These are phyloP conservation scores for Phoenix dactylifera DNA, from an alignment of 176 grass and related monocot species.

Conservation along the genomic window DNA sequence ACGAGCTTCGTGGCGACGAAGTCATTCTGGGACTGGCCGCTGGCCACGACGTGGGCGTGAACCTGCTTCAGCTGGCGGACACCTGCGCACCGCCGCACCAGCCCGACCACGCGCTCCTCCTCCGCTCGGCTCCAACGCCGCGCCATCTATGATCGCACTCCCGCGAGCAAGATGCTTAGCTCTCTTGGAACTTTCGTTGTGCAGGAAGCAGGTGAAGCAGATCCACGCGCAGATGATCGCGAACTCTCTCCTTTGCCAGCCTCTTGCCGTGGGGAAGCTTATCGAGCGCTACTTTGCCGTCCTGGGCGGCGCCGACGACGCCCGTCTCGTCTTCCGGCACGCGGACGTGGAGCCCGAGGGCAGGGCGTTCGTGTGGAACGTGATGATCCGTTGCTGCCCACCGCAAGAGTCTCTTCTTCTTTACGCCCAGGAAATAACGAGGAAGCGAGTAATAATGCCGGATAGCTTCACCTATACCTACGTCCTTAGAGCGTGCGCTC, in stretches of 20 bases:
- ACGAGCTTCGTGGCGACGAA: constrained; percentile 39
- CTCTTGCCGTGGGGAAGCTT: no score
- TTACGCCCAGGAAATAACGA: no score
- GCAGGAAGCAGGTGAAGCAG: not conserved
- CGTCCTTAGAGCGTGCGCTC: constrained; percentile 1
- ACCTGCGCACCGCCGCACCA: constrained; percentile 16
- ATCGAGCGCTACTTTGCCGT: no score
- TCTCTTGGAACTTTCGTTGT: not conserved
- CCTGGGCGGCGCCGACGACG: no score
- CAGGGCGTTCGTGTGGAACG: no score
- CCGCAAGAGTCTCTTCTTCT: no score
- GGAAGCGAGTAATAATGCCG: not conserved
- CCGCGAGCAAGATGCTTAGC: not conserved
- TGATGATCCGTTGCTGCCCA: no score
- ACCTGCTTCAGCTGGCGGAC: constrained; percentile 24
- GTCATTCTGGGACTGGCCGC: constrained; percentile 23
- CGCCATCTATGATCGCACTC: not conserved
- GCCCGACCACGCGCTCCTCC: constrained; percentile 29
- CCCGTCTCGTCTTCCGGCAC: no score
- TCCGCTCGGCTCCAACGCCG: constrained; percentile 9
- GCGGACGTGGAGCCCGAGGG: no score
- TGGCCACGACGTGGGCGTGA: constrained; percentile 25
- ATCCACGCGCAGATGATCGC: not conserved
- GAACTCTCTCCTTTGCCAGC: not conserved
- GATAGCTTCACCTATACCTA: not conserved